These are phyloP conservation scores for Apiotrichum montevideense DNA, from an alignment of 1,284 basidiomycete species.

Conservation along the genomic window DNA sequence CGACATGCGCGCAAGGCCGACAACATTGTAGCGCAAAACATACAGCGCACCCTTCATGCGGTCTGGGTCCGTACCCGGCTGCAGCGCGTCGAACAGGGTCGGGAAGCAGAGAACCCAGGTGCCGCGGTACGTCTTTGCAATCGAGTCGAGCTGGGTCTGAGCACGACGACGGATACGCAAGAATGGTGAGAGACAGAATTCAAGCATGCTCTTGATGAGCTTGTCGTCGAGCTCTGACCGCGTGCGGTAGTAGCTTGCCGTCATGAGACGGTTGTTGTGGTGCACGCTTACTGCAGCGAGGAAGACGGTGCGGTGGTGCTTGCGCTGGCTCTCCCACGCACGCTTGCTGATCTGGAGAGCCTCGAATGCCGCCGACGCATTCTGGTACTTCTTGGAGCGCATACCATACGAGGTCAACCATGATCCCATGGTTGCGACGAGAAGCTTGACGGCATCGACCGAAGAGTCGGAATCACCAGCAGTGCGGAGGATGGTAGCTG, in stretches of 20 bases:
- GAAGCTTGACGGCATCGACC: slow-evolving; percentile 71
- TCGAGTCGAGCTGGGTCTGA: slow-evolving; percentile 34
- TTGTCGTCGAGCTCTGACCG: slow-evolving; percentile 76
- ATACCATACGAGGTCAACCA: slow-evolving; percentile 42
- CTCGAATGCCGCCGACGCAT: slow-evolving; percentile 30
- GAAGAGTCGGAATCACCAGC: slow-evolving; percentile 79
- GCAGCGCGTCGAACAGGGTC: slow-evolving; percentile 65
- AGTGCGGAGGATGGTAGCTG: slow-evolving; percentile 60
- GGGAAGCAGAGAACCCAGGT: slow-evolving; percentile 70
- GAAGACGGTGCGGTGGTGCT: slow-evolving; percentile 40
- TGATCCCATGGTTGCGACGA: slow-evolving; percentile 47
- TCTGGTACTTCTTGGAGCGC: slow-evolving; percentile 38
- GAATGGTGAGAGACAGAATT: slow-evolving; percentile 80
- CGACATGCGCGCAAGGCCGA: slow-evolving; percentile 33
- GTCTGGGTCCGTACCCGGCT: slow-evolving; percentile 77
- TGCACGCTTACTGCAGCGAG: slow-evolving; percentile 36
- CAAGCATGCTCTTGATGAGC: slow-evolving; percentile 69
- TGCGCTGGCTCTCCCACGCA: slow-evolving; percentile 39
- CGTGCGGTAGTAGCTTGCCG: slow-evolving; percentile 60
- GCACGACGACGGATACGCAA: slow-evolving; percentile 53
- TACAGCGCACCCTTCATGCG: slow-evolving; percentile 94
- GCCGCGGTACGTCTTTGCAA: slow-evolving; percentile 67
- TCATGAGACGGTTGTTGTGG: slow-evolving; percentile 39
- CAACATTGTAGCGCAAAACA: slow-evolving; percentile 53
- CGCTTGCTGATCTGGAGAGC: slow-evolving; percentile 35